Evolutionary conservation across 2,329 filamentous ascomycete species (phyloP).

Genomic region (Chaetothyriales sp.): DNA sequence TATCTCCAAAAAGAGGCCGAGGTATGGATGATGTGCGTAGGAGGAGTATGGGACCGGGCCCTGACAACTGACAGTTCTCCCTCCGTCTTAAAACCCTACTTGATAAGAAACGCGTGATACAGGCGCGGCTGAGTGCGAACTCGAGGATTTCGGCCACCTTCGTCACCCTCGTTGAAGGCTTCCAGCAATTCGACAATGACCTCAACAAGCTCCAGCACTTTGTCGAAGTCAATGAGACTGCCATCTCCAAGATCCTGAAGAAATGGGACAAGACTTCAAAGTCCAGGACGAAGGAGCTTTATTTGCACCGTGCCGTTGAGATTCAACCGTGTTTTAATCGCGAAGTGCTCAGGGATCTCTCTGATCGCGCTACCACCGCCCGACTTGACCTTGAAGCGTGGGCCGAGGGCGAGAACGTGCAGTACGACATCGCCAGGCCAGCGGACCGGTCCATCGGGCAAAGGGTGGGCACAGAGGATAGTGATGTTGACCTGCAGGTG

Average conservation of each 20-base stretch:
- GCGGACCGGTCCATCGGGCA: slow-evolving; percentile 28
- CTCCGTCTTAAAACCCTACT: slow-evolving; percentile 80
- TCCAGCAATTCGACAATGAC: slow-evolving; percentile 93
- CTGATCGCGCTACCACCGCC: slow-evolving; percentile 93
- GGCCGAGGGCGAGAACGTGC: slow-evolving; percentile 91
- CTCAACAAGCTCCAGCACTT: slow-evolving; percentile 95
- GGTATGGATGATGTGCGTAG: slow-evolving; percentile 40
- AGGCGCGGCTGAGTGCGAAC: slow-evolving; percentile 60
- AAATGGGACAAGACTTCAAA: slow-evolving; percentile 99
- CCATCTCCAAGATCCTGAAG: slow-evolving; percentile 96
- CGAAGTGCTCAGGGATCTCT: slow-evolving; percentile 89
- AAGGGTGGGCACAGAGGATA: slow-evolving; percentile 58
- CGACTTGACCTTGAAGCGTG: slow-evolving; percentile 88
- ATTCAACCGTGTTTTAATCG: slow-evolving; percentile 98
- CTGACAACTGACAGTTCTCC: slow-evolving; percentile 53
- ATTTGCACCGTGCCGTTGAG: slow-evolving; percentile 88
- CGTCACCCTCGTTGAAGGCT: slow-evolving; percentile 87
- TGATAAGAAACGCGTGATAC: slow-evolving; percentile 87
- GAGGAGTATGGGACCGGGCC: background rate
- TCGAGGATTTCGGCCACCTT: slow-evolving; percentile 88
- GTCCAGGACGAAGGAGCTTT: slow-evolving; percentile 95
- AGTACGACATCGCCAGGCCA: slow-evolving; percentile 48
- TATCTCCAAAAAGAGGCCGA: slow-evolving; percentile 97
- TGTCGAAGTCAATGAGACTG: slow-evolving; percentile 93
- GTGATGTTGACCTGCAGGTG: slow-evolving; percentile 77